Evolutionary conservation across 495 filamentous ascomycete species (phyloP).

Genomic region (Halenospora varia): DNA sequence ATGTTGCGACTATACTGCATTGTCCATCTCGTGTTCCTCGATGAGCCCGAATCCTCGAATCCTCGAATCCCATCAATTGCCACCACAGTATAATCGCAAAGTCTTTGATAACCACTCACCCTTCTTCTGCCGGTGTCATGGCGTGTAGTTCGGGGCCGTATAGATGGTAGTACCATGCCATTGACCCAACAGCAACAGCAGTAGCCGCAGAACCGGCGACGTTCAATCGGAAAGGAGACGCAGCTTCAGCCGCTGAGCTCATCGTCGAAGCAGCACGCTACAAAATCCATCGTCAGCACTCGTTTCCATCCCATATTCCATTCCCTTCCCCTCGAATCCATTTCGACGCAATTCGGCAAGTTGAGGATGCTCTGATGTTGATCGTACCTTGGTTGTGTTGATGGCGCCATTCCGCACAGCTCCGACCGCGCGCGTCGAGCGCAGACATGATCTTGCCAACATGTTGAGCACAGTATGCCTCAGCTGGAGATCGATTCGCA

Average conservation of each 20-base stretch:
- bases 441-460: slow-evolving; percentile 29
- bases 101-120: slow-evolving; percentile 57
- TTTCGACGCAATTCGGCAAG: slow-evolving; percentile 6
- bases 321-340: slow-evolving; percentile 14
- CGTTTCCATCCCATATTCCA: slow-evolving; percentile 21
- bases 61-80: background rate
- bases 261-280: slow-evolving; percentile 63
- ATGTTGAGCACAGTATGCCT: slow-evolving; percentile 41
- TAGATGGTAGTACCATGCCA: slow-evolving; percentile 93
- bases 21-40: background rate
- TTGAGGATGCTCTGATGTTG: slow-evolving; percentile 11
- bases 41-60: background rate
- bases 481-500: slow-evolving; percentile 36
- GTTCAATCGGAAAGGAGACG: slow-evolving; percentile 63
- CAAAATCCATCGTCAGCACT: slow-evolving; percentile 24
- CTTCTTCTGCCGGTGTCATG: slow-evolving; percentile 93
- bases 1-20: slow-evolving; percentile 17
- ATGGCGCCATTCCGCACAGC: slow-evolving; percentile 59
- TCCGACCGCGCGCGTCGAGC: slow-evolving; percentile 43
- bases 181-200: slow-evolving; percentile 75
- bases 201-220: slow-evolving; percentile 80
- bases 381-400: slow-evolving; percentile 56
- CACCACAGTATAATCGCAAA: slow-evolving; percentile 3
- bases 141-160: slow-evolving; percentile 85
- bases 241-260: slow-evolving; percentile 49